Evolutionary conservation across 305 asterid species (phyloP).

Genomic region (Rubia tinctorum): DNA sequence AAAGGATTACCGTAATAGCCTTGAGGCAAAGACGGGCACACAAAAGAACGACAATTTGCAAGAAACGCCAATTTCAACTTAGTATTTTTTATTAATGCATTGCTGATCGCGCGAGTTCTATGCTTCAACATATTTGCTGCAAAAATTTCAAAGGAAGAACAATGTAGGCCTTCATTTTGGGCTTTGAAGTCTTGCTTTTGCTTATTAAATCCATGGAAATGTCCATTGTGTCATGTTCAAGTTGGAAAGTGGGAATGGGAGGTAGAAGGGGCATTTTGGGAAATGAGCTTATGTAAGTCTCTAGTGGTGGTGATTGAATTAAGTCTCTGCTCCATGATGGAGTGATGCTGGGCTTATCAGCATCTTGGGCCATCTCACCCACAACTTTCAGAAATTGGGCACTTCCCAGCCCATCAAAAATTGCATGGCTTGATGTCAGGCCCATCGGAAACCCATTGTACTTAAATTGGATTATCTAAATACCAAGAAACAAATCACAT

Average conservation of each 20-base stretch:
- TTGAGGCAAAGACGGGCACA: conserved; percentile 25
- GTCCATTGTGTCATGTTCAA: conserved; percentile 39
- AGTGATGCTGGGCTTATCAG: conserved; percentile 22
- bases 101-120: conserved; percentile 31
- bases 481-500: too few species aligned
- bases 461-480: conserved; percentile 37
- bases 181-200: conserved; percentile 33
- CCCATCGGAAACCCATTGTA: conserved; percentile 40
- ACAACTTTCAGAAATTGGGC: conserved; percentile 59
- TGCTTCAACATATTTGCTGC: conserved; percentile 40
- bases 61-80: conserved; percentile 39
- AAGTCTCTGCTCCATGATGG: conserved; percentile 43
- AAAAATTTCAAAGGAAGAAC: conserved; percentile 43
- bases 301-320: conserved; percentile 20
- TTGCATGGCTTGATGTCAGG: conserved; percentile 42
- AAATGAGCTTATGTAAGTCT: not conserved
- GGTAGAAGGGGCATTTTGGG: conserved; percentile 15
- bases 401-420: conserved; percentile 52
- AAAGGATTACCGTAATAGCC: conserved; percentile 54
- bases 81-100: conserved; percentile 10
- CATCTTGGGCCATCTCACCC: conserved; percentile 43
- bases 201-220: conserved; percentile 23
- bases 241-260: conserved; percentile 26
- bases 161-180: conserved; percentile 19
- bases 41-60: conserved; percentile 41